Percentiles rank a stretch among this genome's conserved stretches.
phyloP scores from a whole-genome alignment of 2,329 filamentous ascomycete genomes.

The Fusarium sp. region DNA sequence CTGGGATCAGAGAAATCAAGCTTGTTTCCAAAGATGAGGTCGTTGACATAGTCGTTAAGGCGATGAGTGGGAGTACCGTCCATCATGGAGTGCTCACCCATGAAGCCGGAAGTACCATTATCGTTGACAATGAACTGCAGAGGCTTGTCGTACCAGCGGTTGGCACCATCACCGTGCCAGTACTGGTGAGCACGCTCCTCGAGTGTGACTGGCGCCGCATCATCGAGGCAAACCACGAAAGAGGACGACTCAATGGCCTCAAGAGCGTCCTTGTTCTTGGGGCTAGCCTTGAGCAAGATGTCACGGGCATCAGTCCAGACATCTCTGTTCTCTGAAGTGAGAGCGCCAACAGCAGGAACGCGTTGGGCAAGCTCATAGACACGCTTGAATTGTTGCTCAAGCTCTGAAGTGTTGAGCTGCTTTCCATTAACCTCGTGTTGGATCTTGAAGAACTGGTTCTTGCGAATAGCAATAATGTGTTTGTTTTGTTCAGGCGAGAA shows the following conservation, averaged over 20 bases:
- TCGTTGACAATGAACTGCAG: constrained; percentile 98
- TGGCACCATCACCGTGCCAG: constrained; percentile 97
- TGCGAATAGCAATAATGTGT: constrained; percentile 89
- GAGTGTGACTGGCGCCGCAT: constrained; percentile 88
- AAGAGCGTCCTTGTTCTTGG: constrained; percentile 81
- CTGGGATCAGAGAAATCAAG: constrained; percentile 85
- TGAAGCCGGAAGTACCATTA: constrained; percentile 97
- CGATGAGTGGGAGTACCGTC: constrained; percentile 98
- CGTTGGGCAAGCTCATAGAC: constrained; percentile 83
- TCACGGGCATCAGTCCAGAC: constrained; percentile 88
- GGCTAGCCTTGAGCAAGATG: constrained; percentile 78
- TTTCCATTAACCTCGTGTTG: constrained; percentile 82
- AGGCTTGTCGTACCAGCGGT: constrained; percentile 98
- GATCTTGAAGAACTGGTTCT: constrained; percentile 98
- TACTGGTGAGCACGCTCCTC: constrained; percentile 96
- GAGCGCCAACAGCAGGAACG: constrained; percentile 79
- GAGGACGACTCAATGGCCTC: constrained; percentile 88
- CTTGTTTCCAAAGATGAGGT: constrained; percentile 92
- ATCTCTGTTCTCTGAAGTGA: constrained; percentile 95
- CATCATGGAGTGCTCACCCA: constrained; percentile 99
- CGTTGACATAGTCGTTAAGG: constrained; percentile 93
- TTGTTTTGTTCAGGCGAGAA: constrained; percentile 80
- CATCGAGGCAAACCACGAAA: constrained; percentile 93
- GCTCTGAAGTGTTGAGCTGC: constrained; percentile 87
- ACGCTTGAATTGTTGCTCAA: constrained; percentile 88